phyloP scores from a whole-genome alignment of 768 basidiomycete genomes.

The Collybia mongolica region DNA sequence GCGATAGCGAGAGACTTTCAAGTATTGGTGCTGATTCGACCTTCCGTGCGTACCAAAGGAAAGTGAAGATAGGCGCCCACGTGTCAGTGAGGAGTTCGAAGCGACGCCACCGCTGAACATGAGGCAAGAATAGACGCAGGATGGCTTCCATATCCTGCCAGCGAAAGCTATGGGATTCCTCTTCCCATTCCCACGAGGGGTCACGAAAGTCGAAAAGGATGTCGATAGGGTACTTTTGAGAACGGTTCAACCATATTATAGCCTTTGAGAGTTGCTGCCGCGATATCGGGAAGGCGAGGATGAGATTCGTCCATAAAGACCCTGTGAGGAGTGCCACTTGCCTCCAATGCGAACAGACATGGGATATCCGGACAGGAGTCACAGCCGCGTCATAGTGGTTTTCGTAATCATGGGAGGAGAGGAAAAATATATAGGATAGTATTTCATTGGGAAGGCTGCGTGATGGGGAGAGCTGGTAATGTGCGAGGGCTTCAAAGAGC shows the following conservation, averaged over 20 bases:
- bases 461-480: conserved; percentile 5
- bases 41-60: conserved; percentile 39
- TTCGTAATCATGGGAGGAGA: conserved; percentile 23
- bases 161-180: conserved; percentile 42
- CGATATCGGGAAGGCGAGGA: conserved; percentile 43
- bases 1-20: conserved; percentile 40
- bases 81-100: conserved; percentile 58
- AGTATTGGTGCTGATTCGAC: conserved; percentile 34
- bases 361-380: conserved; percentile 36
- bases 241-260: conserved; percentile 41
- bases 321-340: conserved; percentile 42
- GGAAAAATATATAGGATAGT: conserved; percentile 31
- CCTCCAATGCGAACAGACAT: conserved; percentile 53
- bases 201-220: conserved; percentile 60
- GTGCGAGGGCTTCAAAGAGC: conserved; percentile 13
- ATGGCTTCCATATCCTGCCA: conserved; percentile 44
- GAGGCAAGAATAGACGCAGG: conserved; percentile 42
- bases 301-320: conserved; percentile 50
- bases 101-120: conserved; percentile 43
- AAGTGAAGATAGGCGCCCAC: conserved; percentile 56
- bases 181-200: conserved; percentile 54
- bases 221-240: conserved; percentile 43
- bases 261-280: conserved; percentile 33
- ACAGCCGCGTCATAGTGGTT: conserved; percentile 22
- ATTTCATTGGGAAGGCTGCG: conserved; percentile 33